phyloP scores from a whole-genome alignment of 2,329 filamentous ascomycete genomes.

The Parastagonospora avenae region DNA sequence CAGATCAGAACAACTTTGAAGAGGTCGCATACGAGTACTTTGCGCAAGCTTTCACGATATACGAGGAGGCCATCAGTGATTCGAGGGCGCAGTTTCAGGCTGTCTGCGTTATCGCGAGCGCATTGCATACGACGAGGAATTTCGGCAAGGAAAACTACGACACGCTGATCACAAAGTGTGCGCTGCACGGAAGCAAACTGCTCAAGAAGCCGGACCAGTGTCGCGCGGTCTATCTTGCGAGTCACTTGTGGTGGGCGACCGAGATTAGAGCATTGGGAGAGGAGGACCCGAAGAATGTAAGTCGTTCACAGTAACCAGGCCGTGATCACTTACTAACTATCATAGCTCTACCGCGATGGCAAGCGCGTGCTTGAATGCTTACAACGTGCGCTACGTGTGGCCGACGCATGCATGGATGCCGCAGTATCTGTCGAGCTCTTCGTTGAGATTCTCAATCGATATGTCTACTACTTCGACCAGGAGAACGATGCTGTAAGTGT shows the following conservation, averaged over 20 bases:
- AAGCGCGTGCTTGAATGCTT: constrained; percentile 96
- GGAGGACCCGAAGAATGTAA: constrained; percentile 78
- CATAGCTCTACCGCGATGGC: constrained; percentile 86
- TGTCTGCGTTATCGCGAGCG: constrained; percentile 90
- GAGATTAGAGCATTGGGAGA: constrained; percentile 78
- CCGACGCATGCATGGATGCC: constrained; percentile 98
- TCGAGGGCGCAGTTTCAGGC: constrained; percentile 97
- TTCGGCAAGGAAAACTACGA: constrained; percentile 99
- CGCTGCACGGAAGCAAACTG: constrained; percentile 93
- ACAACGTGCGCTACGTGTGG: constrained; percentile 91
- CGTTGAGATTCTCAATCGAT: constrained; percentile 96
- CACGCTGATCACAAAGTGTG: constrained; percentile 96
- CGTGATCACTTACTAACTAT: constrained; percentile 13
- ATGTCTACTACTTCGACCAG: constrained; percentile 99
- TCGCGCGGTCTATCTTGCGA: constrained; percentile 92
- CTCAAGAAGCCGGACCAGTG: constrained; percentile 98
- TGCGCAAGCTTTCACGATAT: constrained; percentile 96
- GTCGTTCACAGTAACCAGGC: constrained; percentile 35
- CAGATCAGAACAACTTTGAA: constrained; percentile 88
- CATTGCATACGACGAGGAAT: constrained; percentile 83
- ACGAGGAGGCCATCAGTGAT: constrained; percentile 94
- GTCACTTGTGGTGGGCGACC: constrained; percentile 97
- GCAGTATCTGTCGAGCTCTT: constrained; percentile 97
- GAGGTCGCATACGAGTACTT: constrained; percentile 99
- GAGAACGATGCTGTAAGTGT: constrained; percentile 85